A percentile compares a stretch with the other conserved stretches of the same genome.
Conservation (phyloP, 2,329 filamentous ascomycete species). For the Pestalotiopsis sp. region DNA sequence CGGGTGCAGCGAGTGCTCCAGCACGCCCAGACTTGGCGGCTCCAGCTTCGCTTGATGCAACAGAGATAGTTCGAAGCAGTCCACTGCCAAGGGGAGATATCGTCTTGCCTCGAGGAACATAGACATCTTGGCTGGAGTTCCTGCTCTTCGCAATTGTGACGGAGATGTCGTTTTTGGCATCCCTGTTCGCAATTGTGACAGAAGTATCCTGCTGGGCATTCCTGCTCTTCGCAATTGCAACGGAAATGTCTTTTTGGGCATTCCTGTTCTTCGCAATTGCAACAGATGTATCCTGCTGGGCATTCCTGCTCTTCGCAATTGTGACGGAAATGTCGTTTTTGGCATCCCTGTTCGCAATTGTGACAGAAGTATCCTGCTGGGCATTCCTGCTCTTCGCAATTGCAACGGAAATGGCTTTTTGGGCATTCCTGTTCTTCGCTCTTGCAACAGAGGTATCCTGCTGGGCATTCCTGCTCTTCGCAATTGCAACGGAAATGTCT, state of each 20-base stretch:
- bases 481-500: background rate
- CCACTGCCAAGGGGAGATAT: background rate
- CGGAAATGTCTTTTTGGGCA: too few relatives aligned
- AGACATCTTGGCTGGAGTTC: background rate
- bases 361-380: background rate
- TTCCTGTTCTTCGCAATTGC: background rate
- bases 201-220: background rate
- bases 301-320: background rate
- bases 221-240: background rate
- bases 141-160: background rate
- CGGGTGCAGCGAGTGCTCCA: background rate
- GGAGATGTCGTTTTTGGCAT: background rate
- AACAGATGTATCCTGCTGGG: background rate
- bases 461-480: background rate
- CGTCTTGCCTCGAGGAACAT: background rate
- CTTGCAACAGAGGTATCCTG: background rate
- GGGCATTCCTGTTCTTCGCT: background rate
- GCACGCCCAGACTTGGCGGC: background rate
- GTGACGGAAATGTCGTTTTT: background rate
- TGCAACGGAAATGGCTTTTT: too few relatives aligned
- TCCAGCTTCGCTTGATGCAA: background rate
- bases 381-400: background rate
- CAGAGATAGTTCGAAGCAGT: background rate
- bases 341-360: background rate
- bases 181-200: background rate